Conservation (phyloP, 2,329 filamentous ascomycete species). For the Hypoxylon sp. region DNA sequence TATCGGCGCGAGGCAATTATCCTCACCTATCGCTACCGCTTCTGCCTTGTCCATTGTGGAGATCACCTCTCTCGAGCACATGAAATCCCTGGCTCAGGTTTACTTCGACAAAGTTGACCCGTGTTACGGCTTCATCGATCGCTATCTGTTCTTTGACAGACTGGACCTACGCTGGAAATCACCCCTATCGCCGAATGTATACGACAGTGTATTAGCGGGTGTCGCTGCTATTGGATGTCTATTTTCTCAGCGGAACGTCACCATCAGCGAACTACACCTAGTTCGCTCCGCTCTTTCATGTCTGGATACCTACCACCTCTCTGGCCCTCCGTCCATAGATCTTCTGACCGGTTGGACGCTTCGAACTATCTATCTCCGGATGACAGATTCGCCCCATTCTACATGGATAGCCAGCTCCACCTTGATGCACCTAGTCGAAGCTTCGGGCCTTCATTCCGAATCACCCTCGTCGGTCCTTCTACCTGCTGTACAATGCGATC, state of each 20-base stretch:
- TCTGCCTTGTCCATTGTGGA: background rate
- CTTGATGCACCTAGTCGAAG: conserved; percentile 6
- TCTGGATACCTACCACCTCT: background rate
- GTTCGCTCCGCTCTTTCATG: background rate
- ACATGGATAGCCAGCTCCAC: conserved; percentile 14
- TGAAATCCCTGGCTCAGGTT: conserved; percentile 4
- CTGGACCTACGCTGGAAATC: conserved; percentile 7
- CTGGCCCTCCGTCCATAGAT: background rate
- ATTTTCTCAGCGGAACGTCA: conserved; percentile 1
- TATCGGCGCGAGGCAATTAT: background rate
- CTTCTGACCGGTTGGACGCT: conserved; percentile 3
- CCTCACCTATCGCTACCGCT: background rate
- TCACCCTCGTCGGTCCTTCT: conserved; percentile 7
- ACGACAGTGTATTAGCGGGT: background rate
- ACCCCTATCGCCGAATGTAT: background rate
- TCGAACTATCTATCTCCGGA: conserved; percentile 3
- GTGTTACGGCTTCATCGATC: conserved; percentile 5
- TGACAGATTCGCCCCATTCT: conserved; percentile 6
- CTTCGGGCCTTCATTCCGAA: conserved; percentile 4
- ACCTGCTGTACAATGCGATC: background rate
- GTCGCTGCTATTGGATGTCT: conserved; percentile 6
- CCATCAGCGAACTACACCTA: conserved; percentile 8
- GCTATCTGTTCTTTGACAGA: background rate
- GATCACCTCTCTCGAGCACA: conserved; percentile 5
- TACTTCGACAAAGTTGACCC: conserved; percentile 8